Evolutionary conservation across 768 basidiomycete species (phyloP), one percentile per base, ranked within the genome.

Genomic region (Auricularia sp.): DNA sequence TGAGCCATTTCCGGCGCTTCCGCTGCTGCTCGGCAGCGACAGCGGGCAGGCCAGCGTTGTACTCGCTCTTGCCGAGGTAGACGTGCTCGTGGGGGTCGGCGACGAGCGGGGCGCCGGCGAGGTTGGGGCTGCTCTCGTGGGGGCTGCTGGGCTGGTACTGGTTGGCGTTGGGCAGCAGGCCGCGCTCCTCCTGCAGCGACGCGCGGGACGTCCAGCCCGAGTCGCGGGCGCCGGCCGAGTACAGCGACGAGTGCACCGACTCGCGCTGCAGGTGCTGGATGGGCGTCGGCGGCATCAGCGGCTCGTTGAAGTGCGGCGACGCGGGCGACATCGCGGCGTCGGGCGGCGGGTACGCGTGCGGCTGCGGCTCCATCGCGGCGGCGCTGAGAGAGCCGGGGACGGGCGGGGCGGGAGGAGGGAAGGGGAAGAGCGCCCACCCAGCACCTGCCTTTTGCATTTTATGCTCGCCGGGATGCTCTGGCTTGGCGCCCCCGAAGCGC

Each of bases 181-280:
- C 56, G 56, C 34, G 24, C 29, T 59, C 56, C 29, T 59, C 56
- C 24, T 59, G 21, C 24, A 59, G 56, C 14, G 29, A 33, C 29
- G 56, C 56, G 34, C 56, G 56, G 21, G 56, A 59, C 16, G 24
- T 59, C 56, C 56, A 59, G 56, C 56, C 56, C 33, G 56, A 59
- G 56, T 29, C 56, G 56, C 24, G 56, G 56, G 11, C 33, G 24
- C 18, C 47, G 6, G 47, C 47, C 10, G 47, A 51, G 47, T 51
- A 51, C 18, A 51, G 47, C 10, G 47, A 51, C 11, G 11, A 11
- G 47, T 51, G 21, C 11, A 51, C 18, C 10, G 47, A 51, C 18
- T 21, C 47, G 47, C 47, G 47, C 47, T 51, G 47, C 11, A 21
- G 47, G 47, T 51, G 47, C 18, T 14, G 56, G 56, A 29, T 35